These are phyloP conservation scores for Gentiana straminea DNA, from an alignment of 257 asterid species.

Conservation along the genomic window DNA sequence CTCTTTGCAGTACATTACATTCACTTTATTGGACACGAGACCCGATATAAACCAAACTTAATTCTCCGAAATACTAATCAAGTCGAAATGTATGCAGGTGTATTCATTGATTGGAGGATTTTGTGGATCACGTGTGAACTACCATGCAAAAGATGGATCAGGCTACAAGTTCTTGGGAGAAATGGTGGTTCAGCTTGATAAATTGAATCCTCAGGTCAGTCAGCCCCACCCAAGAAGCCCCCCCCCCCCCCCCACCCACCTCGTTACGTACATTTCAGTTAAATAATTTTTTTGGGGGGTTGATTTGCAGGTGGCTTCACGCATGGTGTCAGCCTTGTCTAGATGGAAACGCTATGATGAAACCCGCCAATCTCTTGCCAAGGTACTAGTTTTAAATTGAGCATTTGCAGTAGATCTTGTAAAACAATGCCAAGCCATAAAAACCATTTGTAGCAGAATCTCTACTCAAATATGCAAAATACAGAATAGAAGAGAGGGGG, in stretches of 20 bases:
- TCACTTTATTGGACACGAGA: too few species aligned
- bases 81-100: slow-evolving; percentile 30
- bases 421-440: too few species aligned
- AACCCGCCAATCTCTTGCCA: slow-evolving; percentile 62
- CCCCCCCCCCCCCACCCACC: too few species aligned
- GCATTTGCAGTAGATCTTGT: too few species aligned
- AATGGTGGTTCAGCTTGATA: slow-evolving; percentile 69
- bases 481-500: too few species aligned
- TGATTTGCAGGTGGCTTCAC: slow-evolving; percentile 60
- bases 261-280: neutral
- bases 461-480: too few species aligned
- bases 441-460: too few species aligned
- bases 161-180: slow-evolving; percentile 76
- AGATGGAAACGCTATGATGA: slow-evolving; percentile 94
- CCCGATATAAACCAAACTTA: too few species aligned
- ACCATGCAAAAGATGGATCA: slow-evolving; percentile 64
- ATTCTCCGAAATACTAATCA: neutral
- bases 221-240: too few species aligned
- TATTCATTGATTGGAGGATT: slow-evolving; percentile 70
- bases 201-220: slow-evolving; percentile 71
- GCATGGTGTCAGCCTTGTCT: slow-evolving; percentile 88
- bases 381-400: slow-evolving; percentile 28
- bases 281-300: neutral
- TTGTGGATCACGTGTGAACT: slow-evolving; percentile 59
- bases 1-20: too few species aligned